A percentile compares a stretch with the other conserved stretches of the same genome.
Conservation (phyloP, 768 basidiomycete species). For the Boletus pseudo-olivaceus region DNA sequence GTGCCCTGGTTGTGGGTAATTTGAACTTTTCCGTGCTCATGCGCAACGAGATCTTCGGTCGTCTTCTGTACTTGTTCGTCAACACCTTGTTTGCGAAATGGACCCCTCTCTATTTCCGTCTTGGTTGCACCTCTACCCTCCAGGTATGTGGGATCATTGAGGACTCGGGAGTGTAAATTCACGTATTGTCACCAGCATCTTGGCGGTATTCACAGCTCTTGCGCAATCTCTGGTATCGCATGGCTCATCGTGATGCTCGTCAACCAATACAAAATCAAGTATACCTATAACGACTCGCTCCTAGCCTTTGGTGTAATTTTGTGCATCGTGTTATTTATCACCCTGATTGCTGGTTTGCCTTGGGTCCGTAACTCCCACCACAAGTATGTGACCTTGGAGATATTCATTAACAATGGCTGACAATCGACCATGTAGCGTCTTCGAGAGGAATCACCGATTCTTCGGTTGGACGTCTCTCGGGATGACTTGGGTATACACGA, state of each 20-base stretch:
- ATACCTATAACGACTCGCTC: slow-evolving; percentile 51
- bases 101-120: slow-evolving; percentile 68
- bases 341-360: slow-evolving; percentile 65
- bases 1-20: slow-evolving; percentile 74
- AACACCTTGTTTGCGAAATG: slow-evolving; percentile 83
- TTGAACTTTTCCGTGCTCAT: slow-evolving; percentile 68
- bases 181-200: slow-evolving; percentile 50
- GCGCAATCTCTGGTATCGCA: slow-evolving; percentile 63
- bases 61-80: slow-evolving; percentile 65
- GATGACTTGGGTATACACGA: slow-evolving; percentile 62
- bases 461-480: slow-evolving; percentile 67
- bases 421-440: slow-evolving; percentile 45
- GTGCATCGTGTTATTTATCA: slow-evolving; percentile 52
- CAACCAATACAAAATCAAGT: slow-evolving; percentile 48
- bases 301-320: slow-evolving; percentile 62
- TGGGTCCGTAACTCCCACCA: slow-evolving; percentile 80
- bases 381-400: slow-evolving; percentile 48
- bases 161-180: neutral
- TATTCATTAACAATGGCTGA: neutral
- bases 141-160: slow-evolving; percentile 39
- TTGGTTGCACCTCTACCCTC: slow-evolving; percentile 69
- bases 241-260: slow-evolving; percentile 68
- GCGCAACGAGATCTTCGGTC: slow-evolving; percentile 80
- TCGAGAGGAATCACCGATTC: slow-evolving; percentile 79
- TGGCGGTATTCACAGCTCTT: slow-evolving; percentile 77